These are phyloP conservation scores for Leptosphaerulina australis DNA, from an alignment of 2,329 filamentous ascomycete species.

Conservation along the genomic window DNA sequence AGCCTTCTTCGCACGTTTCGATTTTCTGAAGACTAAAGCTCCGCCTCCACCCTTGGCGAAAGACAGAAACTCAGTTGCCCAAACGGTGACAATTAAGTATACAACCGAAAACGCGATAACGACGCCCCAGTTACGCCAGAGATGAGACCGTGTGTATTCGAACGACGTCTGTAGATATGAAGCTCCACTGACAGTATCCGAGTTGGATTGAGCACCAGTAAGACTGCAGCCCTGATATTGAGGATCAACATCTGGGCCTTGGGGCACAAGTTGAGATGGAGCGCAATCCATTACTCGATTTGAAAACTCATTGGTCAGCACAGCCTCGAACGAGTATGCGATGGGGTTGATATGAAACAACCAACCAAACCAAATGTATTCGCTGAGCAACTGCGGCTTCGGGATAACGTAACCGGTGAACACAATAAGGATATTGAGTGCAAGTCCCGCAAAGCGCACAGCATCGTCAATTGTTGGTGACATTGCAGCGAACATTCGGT, in stretches of 20 bases:
- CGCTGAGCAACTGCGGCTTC: conserved; percentile 62
- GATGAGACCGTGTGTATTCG: conserved; percentile 62
- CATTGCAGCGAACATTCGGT: conserved; percentile 69
- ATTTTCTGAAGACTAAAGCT: conserved; percentile 73
- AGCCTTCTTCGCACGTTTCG: conserved; percentile 63
- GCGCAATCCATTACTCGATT: conserved; percentile 64
- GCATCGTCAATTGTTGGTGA: conserved; percentile 70
- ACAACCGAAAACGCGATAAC: conserved; percentile 76
- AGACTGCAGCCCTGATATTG: conserved; percentile 67
- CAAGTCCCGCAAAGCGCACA: conserved; percentile 67
- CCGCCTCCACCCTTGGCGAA: conserved; percentile 69
- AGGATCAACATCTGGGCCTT: conserved; percentile 61
- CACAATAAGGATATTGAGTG: conserved; percentile 66
- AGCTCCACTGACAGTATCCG: conserved; percentile 58
- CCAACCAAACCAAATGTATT: conserved; percentile 69
- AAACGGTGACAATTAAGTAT: conserved; percentile 73
- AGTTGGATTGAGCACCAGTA: conserved; percentile 61
- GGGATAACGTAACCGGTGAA: conserved; percentile 73
- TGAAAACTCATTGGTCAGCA: conserved; percentile 70
- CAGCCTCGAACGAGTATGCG: conserved; percentile 69
- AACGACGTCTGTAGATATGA: conserved; percentile 63
- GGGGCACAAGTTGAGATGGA: conserved; percentile 64
- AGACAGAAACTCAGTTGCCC: conserved; percentile 71
- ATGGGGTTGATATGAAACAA: conserved; percentile 55
- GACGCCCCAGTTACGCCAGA: conserved; percentile 78